Conservation (phyloP, 495 filamentous ascomycete genomes). For the Neurospora africana region DNA sequence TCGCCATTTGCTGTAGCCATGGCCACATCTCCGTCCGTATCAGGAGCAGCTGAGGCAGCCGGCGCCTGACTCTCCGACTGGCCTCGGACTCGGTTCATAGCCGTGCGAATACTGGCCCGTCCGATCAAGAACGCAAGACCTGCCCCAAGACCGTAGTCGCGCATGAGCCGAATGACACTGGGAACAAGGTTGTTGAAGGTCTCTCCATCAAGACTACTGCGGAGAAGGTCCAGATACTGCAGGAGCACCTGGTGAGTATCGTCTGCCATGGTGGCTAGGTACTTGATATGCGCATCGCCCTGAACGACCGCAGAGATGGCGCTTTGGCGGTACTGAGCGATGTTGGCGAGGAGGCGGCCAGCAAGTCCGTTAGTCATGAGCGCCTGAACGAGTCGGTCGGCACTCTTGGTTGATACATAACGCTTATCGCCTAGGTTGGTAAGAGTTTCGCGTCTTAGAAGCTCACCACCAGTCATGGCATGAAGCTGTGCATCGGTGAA, state of each 20-base stretch:
- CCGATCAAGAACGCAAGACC: constrained; percentile 82
- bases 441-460: constrained; percentile 69
- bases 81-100: constrained; percentile 17
- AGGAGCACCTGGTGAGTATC: constrained; percentile 74
- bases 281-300: constrained; percentile 62
- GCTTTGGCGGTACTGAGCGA: constrained; percentile 77
- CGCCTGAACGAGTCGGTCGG: constrained; percentile 66
- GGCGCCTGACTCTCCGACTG: constrained; percentile 19
- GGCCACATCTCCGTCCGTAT: constrained; percentile 30
- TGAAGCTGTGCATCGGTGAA: constrained; percentile 79
- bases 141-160: constrained; percentile 70
- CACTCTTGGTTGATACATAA: constrained; percentile 49
- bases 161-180: constrained; percentile 57
- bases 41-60: constrained; percentile 13
- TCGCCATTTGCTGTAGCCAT: constrained; percentile 25
- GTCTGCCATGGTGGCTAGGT: constrained; percentile 76
- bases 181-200: constrained; percentile 81
- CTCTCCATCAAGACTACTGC: constrained; percentile 61
- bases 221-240: constrained; percentile 83
- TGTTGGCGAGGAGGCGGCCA: constrained; percentile 70
- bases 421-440: constrained; percentile 68
- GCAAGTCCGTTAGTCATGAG: constrained; percentile 62
- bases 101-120: constrained; percentile 52
- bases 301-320: constrained; percentile 63
- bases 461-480: constrained; percentile 75